Conservation (phyloP, 2,329 filamentous ascomycete species). For the Remersonia thermophila region DNA sequence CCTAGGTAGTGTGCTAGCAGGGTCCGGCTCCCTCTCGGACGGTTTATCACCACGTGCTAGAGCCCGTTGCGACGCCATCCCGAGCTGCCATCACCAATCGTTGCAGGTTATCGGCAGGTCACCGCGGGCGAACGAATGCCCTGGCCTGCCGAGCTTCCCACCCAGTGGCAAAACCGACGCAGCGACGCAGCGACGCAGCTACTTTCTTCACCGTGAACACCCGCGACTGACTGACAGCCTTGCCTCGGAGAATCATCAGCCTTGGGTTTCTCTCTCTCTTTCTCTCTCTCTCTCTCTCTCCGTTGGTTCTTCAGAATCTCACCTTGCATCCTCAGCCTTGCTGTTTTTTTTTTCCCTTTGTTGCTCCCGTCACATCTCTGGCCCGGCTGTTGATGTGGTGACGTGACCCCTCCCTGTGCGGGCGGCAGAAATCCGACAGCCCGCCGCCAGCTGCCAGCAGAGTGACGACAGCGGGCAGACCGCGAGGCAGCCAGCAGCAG, state of each 20-base stretch:
- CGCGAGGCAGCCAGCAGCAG: slow-evolving; percentile 12
- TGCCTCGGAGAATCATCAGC: no score
- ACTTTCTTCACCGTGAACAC: slow-evolving; percentile 13
- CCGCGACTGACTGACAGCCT: slow-evolving; percentile 12
- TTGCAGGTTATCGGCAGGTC: slow-evolving; percentile 2
- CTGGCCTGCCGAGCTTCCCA: slow-evolving; percentile 7
- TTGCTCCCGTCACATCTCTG: background rate
- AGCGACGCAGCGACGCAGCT: background rate
- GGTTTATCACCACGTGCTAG: slow-evolving; percentile 1
- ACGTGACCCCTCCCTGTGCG: slow-evolving; percentile 13
- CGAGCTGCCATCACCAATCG: slow-evolving; percentile 10
- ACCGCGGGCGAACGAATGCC: background rate
- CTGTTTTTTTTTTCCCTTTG: background rate
- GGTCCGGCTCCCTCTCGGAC: no score
- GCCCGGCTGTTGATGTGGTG: slow-evolving; percentile 2
- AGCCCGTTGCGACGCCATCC: slow-evolving; percentile 7
- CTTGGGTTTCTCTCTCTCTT: no score
- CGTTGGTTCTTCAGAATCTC: no score
- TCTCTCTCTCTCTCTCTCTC: no score
- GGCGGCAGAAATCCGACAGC: slow-evolving; percentile 11
- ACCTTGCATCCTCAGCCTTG: no score
- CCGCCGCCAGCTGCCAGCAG: slow-evolving; percentile 13
- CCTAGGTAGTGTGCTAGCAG: no score
- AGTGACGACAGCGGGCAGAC: slow-evolving; percentile 3
- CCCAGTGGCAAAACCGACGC: slow-evolving; percentile 11